Evolutionary conservation across 2,329 filamentous ascomycete genomes (phyloP), one percentile per base, ranked within the genome.

Genomic region (Claviceps spartinae): DNA sequence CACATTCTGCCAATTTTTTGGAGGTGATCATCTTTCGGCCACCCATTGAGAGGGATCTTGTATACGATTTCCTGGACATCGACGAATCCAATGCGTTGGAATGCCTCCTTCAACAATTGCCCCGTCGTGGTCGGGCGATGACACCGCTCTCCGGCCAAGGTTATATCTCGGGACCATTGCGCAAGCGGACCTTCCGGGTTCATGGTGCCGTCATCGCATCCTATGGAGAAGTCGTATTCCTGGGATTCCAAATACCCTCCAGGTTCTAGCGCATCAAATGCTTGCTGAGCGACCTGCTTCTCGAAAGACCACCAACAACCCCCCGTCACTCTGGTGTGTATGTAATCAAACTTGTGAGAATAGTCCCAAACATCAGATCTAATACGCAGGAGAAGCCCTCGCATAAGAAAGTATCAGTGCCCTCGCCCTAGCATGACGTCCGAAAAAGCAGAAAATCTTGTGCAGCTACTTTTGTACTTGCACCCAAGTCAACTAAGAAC

Each of bases 201-300:
- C 48, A 78, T 63, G 5, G 69, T 74, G 22, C 58, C 69, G 54
- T 78, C 75, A 55, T 78, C 76, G 53, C 67, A 73, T 30, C 57
- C 54, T 26, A 71, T 56, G 2, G 55, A 53, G 47, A 65, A 62
- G 52, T 70, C 66, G 11, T 68, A 61, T 57, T 79, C 76, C 56
- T 79, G 75, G 2, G 72, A 73, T 60, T 80, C 76, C 45, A 79
- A 68, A 67, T 73, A 80, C 44, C 76, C 76, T 36, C 76, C 77
- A 0, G 76, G 76, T 13, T 64, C 62, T 0, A 79, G 65, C 41
- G 70, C 65, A n/a, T 67, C 63, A 54, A 74, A 77, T 4, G 75
- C 73, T 54, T 75, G 74, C 36, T 65, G 63, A 52, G 84, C 75
- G 20, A 79, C 65, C 48, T 78, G 68, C 1, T 59, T 59, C 50